Percentiles rank a stretch among this genome's conserved stretches.
Evolutionary conservation across 768 basidiomycete genomes (phyloP).

Genomic region (Mycena capillaripes): DNA sequence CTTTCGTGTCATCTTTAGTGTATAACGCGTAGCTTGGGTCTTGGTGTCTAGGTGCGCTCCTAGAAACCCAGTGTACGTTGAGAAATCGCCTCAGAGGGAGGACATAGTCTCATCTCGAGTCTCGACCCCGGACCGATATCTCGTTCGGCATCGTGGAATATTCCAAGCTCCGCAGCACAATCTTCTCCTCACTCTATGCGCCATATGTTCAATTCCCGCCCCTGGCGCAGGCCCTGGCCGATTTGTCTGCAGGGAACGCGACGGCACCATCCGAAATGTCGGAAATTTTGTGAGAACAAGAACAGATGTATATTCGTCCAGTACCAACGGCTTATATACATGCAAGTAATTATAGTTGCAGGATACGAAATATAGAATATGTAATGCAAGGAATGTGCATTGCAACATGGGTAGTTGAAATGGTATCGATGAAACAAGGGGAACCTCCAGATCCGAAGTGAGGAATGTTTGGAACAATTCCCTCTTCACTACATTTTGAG

Average conservation of each 20-base stretch:
- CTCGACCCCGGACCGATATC: slow-evolving; percentile 36
- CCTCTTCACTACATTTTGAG: too few species aligned
- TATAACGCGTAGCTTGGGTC: not conserved
- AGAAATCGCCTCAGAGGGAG: not conserved
- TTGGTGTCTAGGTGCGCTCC: not conserved
- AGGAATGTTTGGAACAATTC: too few species aligned
- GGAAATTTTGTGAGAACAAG: too few species aligned
- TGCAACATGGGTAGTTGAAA: too few species aligned
- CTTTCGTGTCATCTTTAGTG: not conserved
- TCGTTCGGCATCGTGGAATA: slow-evolving; percentile 57
- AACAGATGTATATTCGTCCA: too few species aligned
- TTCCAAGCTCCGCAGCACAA: slow-evolving; percentile 39
- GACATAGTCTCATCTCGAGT: not conserved
- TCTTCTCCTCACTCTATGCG: slow-evolving; percentile 53
- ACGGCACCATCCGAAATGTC: slow-evolving; percentile 41
- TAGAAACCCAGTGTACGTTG: not conserved
- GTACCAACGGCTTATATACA: too few species aligned
- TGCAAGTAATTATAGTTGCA: too few species aligned
- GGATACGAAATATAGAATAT: too few species aligned
- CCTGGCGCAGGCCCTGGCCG: slow-evolving; percentile 53
- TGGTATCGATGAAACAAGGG: too few species aligned
- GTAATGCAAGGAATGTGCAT: too few species aligned
- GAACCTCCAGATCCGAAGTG: too few species aligned
- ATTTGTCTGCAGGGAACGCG: slow-evolving; percentile 50
- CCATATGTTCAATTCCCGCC: slow-evolving; percentile 50